phyloP scores from a whole-genome alignment of 768 basidiomycete genomes.

The Boletales sp. region DNA sequence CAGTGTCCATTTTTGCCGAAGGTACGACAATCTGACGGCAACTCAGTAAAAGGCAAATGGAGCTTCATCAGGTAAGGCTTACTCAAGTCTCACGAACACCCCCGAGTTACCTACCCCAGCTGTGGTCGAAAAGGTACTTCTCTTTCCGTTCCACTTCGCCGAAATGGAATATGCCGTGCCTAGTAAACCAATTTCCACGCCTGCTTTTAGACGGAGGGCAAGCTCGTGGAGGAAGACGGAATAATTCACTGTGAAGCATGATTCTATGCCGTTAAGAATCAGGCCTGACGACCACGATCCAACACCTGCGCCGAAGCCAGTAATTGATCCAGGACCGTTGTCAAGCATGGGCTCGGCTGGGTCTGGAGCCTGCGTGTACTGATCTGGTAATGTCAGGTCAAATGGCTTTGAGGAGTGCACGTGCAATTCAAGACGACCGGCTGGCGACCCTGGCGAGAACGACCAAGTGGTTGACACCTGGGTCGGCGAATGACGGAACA shows the following conservation, averaged over 20 bases:
- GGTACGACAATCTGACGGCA: slow-evolving; percentile 45
- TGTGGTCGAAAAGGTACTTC: slow-evolving; percentile 40
- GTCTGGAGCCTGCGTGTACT: slow-evolving; percentile 20
- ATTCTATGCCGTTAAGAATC: slow-evolving; percentile 43
- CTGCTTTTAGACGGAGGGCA: slow-evolving; percentile 47
- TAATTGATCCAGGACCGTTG: slow-evolving; percentile 42
- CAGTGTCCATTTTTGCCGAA: slow-evolving; percentile 54
- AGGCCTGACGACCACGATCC: slow-evolving; percentile 49
- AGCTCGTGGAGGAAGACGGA: slow-evolving; percentile 54
- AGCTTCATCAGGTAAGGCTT: slow-evolving; percentile 8
- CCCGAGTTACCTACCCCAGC: slow-evolving; percentile 45
- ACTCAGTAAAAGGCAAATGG: slow-evolving; percentile 13
- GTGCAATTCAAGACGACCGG: slow-evolving; percentile 36
- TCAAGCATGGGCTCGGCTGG: slow-evolving; percentile 19
- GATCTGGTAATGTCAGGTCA: slow-evolving; percentile 28
- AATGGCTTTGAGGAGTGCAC: slow-evolving; percentile 42
- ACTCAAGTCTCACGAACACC: slow-evolving; percentile 57
- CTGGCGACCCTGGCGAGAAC: slow-evolving; percentile 19
- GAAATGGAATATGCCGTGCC: slow-evolving; percentile 43
- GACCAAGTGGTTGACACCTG: slow-evolving; percentile 41
- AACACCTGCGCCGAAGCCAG: slow-evolving; percentile 46
- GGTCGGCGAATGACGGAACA: slow-evolving; percentile 47
- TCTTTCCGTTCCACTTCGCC: slow-evolving; percentile 48
- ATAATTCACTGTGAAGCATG: slow-evolving; percentile 49
- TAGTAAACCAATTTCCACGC: slow-evolving; percentile 45